phyloP scores from a whole-genome alignment of 2,329 filamentous ascomycete genomes.

The Knoxdaviesia capensis region DNA sequence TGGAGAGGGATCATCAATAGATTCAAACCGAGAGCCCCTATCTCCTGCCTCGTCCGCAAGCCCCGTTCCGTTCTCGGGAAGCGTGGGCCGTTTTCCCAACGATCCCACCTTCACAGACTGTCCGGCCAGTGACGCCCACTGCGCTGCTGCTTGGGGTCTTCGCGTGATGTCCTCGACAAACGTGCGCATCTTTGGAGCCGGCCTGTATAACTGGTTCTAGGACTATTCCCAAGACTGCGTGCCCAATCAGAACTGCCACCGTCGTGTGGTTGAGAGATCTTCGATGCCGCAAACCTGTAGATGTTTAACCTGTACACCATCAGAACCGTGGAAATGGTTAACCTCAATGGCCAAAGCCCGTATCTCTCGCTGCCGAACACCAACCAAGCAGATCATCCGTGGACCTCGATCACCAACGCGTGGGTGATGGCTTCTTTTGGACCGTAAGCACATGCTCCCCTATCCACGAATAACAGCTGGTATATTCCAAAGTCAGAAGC shows the following conservation, averaged over 20 bases:
- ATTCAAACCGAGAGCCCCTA: slow-evolving; percentile 44
- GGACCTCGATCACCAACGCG: too few relatives aligned
- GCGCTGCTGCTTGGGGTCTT: slow-evolving; percentile 7
- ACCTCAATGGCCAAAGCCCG: too few relatives aligned
- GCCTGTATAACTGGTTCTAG: slow-evolving; percentile 9
- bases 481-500: too few relatives aligned
- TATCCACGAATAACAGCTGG: too few relatives aligned
- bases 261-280: not conserved
- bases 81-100: slow-evolving; percentile 6
- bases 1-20: too few relatives aligned
- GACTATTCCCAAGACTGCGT: slow-evolving; percentile 8
- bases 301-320: too few relatives aligned
- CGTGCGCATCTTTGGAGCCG: slow-evolving; percentile 7
- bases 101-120: slow-evolving; percentile 4
- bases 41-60: slow-evolving; percentile 7
- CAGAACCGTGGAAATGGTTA: too few relatives aligned
- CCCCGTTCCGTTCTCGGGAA: not conserved
- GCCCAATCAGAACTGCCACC: slow-evolving; percentile 7
- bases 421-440: too few relatives aligned
- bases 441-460: too few relatives aligned
- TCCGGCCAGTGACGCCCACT: not conserved
- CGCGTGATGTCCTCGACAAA: slow-evolving; percentile 3
- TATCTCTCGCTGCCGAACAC: too few relatives aligned
- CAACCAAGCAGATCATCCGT: too few relatives aligned
- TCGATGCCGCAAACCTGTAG: too few relatives aligned